phyloP scores from a whole-genome alignment of 495 filamentous ascomycete genomes.

The Penicillium dipodomyicola region DNA sequence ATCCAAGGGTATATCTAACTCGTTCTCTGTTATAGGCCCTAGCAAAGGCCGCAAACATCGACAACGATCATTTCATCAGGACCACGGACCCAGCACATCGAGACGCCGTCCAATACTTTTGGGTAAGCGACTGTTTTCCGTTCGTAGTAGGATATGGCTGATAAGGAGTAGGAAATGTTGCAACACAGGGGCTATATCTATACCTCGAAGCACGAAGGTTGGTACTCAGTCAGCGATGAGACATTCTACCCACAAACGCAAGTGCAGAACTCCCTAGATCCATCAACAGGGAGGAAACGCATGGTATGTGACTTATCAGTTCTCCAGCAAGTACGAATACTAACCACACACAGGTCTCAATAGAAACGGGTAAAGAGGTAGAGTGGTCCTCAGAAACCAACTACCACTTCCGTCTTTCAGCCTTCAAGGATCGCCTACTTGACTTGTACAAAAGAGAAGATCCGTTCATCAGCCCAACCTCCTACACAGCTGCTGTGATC shows the following conservation, averaged over 20 bases:
- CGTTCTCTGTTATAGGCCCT: constrained; percentile 46
- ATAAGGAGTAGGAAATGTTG: constrained; percentile 54
- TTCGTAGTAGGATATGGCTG: constrained; percentile 9
- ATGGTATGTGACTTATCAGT: constrained; percentile 50
- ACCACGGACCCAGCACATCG: constrained; percentile 81
- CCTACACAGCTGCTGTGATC: constrained; percentile 67
- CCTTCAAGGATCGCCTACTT: constrained; percentile 69
- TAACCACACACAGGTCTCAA: constrained; percentile 52
- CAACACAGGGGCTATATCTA: constrained; percentile 78
- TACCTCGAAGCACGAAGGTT: constrained; percentile 80
- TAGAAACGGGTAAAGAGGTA: constrained; percentile 86
- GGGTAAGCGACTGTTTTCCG: constrained; percentile 51
- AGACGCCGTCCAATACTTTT: constrained; percentile 87
- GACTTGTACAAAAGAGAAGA: constrained; percentile 74
- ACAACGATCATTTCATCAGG: constrained; percentile 82
- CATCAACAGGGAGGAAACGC: constrained; percentile 73
- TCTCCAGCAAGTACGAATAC: constrained; percentile 3
- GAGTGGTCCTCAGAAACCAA: constrained; percentile 94
- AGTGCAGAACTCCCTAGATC: constrained; percentile 72
- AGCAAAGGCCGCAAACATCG: constrained; percentile 63
- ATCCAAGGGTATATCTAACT: background rate
- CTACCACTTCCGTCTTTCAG: constrained; percentile 91
- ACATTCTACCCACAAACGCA: constrained; percentile 82
- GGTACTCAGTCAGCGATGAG: constrained; percentile 96
- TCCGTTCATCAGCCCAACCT: constrained; percentile 63